Percentiles rank a stretch among this genome's conserved stretches.
These are phyloP conservation scores for Tylopilus intermedius DNA, from an alignment of 768 basidiomycete genomes.

Conservation along the genomic window DNA sequence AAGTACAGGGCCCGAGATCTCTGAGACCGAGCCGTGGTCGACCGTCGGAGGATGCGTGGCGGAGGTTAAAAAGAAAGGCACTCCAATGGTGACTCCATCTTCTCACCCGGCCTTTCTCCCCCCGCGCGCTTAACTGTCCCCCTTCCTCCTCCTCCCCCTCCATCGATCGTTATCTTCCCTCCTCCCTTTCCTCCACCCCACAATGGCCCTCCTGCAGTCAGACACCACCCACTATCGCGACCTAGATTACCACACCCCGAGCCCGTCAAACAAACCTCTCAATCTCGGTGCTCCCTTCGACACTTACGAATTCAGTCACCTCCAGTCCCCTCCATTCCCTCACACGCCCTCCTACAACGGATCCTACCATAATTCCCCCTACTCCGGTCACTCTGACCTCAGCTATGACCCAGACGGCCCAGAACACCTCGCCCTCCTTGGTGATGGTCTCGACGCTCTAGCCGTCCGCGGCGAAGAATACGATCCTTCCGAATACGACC, in stretches of 20 bases:
- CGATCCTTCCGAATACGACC: conserved; percentile 72
- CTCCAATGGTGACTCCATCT: conserved; percentile 19
- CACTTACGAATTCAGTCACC: conserved; percentile 35
- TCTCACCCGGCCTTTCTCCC: conserved; percentile 27
- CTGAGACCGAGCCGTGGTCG: neutral
- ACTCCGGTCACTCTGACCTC: conserved; percentile 65
- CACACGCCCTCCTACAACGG: conserved; percentile 56
- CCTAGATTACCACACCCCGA: conserved; percentile 23
- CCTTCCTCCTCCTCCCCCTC: neutral
- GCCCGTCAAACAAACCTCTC: conserved; percentile 27
- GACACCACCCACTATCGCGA: conserved; percentile 20
- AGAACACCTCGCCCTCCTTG: conserved; percentile 47
- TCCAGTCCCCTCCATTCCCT: conserved; percentile 39
- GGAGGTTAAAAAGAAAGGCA: conserved; percentile 30
- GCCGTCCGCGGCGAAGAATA: conserved; percentile 45
- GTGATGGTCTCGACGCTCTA: conserved; percentile 38
- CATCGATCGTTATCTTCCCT: conserved; percentile 8
- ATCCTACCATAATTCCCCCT: conserved; percentile 70
- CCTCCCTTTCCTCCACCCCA: neutral
- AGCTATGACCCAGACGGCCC: conserved; percentile 45
- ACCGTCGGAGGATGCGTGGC: conserved; percentile 11
- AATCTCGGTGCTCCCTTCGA: conserved; percentile 32
- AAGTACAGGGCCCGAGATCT: too few relatives aligned
- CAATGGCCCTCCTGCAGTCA: conserved; percentile 29
- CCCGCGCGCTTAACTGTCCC: conserved; percentile 18